Conservation (phyloP, 1,284 basidiomycete species). For the Moesziomyces sp. region DNA sequence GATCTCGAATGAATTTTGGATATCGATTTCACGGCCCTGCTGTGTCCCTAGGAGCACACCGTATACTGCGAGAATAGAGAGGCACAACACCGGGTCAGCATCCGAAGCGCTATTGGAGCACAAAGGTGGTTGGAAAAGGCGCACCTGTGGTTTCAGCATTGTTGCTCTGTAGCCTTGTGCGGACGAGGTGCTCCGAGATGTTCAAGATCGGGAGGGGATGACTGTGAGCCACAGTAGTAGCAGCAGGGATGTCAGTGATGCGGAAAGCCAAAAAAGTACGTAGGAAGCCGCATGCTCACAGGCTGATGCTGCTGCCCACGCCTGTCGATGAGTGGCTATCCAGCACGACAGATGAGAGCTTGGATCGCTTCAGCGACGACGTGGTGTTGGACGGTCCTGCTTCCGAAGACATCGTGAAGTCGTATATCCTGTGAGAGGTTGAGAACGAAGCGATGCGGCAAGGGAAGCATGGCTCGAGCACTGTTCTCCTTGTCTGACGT, state of each 20-base stretch:
- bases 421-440: not conserved
- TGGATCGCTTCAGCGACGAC: slow-evolving; percentile 20
- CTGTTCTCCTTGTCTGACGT: not conserved
- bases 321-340: slow-evolving; percentile 27
- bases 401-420: slow-evolving; percentile 14
- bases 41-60: slow-evolving; percentile 95
- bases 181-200: slow-evolving; percentile 92
- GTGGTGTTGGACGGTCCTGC: slow-evolving; percentile 24
- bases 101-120: not conserved
- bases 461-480: slow-evolving; percentile 26
- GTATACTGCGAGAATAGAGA: slow-evolving; percentile 72
- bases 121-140: too few relatives aligned
- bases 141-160: slow-evolving; percentile 22
- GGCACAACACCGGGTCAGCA: not conserved
- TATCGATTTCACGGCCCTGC: slow-evolving; percentile 90
- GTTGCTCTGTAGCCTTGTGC: slow-evolving; percentile 76
- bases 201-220: slow-evolving; percentile 96
- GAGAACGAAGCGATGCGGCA: not conserved
- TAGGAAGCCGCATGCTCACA: slow-evolving; percentile 10
- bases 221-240: slow-evolving; percentile 70
- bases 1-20: slow-evolving; percentile 95
- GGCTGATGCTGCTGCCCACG: slow-evolving; percentile 44
- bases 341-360: slow-evolving; percentile 44
- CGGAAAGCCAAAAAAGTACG: too few relatives aligned
- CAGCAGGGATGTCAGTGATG: not conserved